Conservation (phyloP, 208 protist species). For the Trypanosoma melophagium region DNA sequence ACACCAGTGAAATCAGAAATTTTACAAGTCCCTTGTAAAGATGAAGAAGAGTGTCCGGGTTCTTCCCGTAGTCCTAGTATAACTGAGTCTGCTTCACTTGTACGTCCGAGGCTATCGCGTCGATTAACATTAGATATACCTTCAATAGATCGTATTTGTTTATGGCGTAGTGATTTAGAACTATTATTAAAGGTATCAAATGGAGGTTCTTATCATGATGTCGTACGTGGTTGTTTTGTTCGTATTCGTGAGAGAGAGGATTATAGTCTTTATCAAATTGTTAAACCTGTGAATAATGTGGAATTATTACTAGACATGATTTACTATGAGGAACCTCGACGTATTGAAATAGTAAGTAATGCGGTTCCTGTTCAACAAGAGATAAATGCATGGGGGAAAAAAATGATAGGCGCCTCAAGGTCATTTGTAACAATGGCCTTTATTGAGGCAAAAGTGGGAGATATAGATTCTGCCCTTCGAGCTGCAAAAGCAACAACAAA, state of each 20-base stretch:
- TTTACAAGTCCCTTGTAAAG: neutral
- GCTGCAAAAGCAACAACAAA: conserved; percentile 16
- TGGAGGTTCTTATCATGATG: conserved; percentile 31
- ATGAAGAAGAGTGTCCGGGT: conserved; percentile 15
- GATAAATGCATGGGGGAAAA: conserved; percentile 44
- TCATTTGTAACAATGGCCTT: conserved; percentile 39
- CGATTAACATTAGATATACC: conserved; percentile 26
- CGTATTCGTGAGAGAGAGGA: conserved; percentile 37
- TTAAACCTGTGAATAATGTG: conserved; percentile 12
- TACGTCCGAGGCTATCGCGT: neutral
- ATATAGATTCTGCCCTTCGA: conserved; percentile 40
- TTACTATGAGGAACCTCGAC: conserved; percentile 35
- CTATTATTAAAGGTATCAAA: conserved; percentile 34
- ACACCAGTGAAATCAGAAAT: neutral
- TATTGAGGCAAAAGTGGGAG: conserved; percentile 54
- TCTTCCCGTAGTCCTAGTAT: conserved; percentile 1
- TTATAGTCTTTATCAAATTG: conserved; percentile 50
- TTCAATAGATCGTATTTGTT: conserved; percentile 42
- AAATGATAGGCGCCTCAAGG: conserved; percentile 40
- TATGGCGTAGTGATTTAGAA: conserved; percentile 34
- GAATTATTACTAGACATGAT: conserved; percentile 47
- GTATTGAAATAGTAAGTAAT: conserved; percentile 55
- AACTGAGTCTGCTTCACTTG: neutral
- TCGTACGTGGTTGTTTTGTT: conserved; percentile 53
- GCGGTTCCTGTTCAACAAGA: conserved; percentile 39